Base-by-base conservation (phyloP, 306 rosid genomes). In the Nissolia schottii region DNA sequence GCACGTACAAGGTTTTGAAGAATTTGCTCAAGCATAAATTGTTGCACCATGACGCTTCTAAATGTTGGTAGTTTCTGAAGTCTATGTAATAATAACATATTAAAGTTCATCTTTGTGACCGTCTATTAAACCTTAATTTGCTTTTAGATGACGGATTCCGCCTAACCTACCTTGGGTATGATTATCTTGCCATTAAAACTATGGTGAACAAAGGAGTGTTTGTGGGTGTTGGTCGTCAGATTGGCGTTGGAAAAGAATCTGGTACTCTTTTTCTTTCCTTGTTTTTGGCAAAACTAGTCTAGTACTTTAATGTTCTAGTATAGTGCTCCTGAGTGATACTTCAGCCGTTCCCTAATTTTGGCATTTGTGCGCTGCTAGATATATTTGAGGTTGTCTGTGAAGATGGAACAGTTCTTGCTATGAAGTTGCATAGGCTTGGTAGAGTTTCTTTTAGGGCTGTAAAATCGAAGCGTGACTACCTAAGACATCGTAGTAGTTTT, bases 241-340 rank as follows among this genome's bases (percentile, higher is more conserved):
- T 93, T 65, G 98, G 98, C 0, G 98, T 93, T 32, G 98, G 97
- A 61, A 93, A 93, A 82, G 98, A 93, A 77, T 93, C 98, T 49
- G 97, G 98, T 90, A 86, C 23, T 22, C 27, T 3, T 56, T 65
- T 60, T 22, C n/a, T n/a, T n/a, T n/a, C n/a, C n/a, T n/a, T 31
- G 19, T 31, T 14, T 64, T 22, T 46, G 49, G 22, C 13, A 49
- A 6, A 41, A 23, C 51, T 13, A 20, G 43, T 56, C n/a, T 32
- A 10, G 41, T 57, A 16, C 7, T 31, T 25, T 3, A 9, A 15
- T 58, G 4, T 37, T 64, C 46, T 48, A 4, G 6, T 66, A 18
- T 19, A 28, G 2, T n/a, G 2, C n/a, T n/a, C 4, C 5, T 11
- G 6, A 48, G 46, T 45, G 11, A 19, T 14, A 32, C 37, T 35